A percentile compares a stretch with the other conserved stretches of the same genome.
These are phyloP conservation scores for Epichloe sylvatica DNA, from an alignment of 2,329 filamentous ascomycete species.

Conservation along the genomic window DNA sequence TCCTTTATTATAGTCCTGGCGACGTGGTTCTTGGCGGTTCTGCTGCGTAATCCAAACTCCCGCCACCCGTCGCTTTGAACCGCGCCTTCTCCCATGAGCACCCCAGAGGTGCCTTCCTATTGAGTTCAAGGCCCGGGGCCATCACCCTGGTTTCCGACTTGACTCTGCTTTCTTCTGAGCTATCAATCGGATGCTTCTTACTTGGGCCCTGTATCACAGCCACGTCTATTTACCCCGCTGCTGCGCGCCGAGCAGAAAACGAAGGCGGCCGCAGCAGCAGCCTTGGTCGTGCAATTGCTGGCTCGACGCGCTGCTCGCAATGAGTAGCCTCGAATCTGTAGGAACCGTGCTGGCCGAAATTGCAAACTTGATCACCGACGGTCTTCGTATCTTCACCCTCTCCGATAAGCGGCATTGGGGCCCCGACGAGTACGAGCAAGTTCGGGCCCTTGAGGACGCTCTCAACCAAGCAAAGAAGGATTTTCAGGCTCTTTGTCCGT, in stretches of 20 bases:
- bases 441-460: conserved; percentile 38
- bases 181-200: not conserved
- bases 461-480: conserved; percentile 46
- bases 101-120: not conserved
- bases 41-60: not conserved
- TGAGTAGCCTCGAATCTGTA: conserved; percentile 36
- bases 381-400: conserved; percentile 39
- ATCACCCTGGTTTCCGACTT: not conserved
- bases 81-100: not conserved
- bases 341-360: conserved; percentile 45
- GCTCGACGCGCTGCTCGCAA: conserved; percentile 11
- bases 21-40: not conserved
- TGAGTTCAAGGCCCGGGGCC: not conserved
- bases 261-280: not conserved
- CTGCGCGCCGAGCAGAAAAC: not conserved
- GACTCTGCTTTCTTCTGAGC: not conserved
- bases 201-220: not conserved
- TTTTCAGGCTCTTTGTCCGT: conserved; percentile 41
- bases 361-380: conserved; percentile 38
- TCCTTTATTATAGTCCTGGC: not conserved
- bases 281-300: not conserved
- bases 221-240: not conserved
- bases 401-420: conserved; percentile 47
- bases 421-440: conserved; percentile 44
- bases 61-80: not conserved